Percentiles rank a stretch among this genome's conserved stretches.
These are phyloP conservation scores for Populus tomentosa DNA, from an alignment of 441 rosid species.

Conservation along the genomic window DNA sequence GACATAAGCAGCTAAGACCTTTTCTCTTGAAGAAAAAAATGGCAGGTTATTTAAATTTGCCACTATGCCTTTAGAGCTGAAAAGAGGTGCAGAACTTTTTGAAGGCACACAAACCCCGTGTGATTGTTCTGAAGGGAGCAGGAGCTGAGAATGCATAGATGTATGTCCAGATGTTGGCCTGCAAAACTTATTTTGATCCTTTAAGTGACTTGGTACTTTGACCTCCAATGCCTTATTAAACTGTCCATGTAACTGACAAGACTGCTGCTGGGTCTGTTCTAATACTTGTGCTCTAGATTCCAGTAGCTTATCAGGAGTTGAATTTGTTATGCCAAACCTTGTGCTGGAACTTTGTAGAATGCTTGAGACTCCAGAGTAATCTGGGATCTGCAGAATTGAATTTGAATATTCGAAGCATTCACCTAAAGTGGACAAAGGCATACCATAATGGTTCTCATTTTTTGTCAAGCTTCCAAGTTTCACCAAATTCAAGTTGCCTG, in stretches of 20 bases:
- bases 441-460: conserved; percentile 7
- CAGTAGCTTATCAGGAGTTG: conserved; percentile 8
- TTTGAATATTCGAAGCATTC: conserved; percentile 5
- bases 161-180: conserved; percentile 9
- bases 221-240: conserved; percentile 8
- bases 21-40: conserved; percentile 9
- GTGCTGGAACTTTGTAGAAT: background rate
- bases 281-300: conserved; percentile 10
- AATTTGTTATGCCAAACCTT: background rate
- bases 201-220: background rate
- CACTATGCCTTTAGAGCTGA: conserved; percentile 6
- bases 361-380: conserved; percentile 9
- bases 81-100: conserved; percentile 10
- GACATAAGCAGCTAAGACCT: conserved; percentile 28
- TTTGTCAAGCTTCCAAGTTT: conserved; percentile 8
- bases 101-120: conserved; percentile 6
- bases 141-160: conserved; percentile 15
- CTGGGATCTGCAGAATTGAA: conserved; percentile 18
- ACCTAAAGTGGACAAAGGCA: conserved; percentile 7
- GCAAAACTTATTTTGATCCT: conserved; percentile 5
- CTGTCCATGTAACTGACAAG: conserved; percentile 15
- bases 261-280: conserved; percentile 16
- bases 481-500: conserved; percentile 4
- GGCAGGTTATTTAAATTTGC: conserved; percentile 5
- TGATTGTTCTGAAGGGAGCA: conserved; percentile 17